These are phyloP conservation scores for Leccinum subtestaceum DNA, from an alignment of 768 basidiomycete species.

Conservation along the genomic window DNA sequence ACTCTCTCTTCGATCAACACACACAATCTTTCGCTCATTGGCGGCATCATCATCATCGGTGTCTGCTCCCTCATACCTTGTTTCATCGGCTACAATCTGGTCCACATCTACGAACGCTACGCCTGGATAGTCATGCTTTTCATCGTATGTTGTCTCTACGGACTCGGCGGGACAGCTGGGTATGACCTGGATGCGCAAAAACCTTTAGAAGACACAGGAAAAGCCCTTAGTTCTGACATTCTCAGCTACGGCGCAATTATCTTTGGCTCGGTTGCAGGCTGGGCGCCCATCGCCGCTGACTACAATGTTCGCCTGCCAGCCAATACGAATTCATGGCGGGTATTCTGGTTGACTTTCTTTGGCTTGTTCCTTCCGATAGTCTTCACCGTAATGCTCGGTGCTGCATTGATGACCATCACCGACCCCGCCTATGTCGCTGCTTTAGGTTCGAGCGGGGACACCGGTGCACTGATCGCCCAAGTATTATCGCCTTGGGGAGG, in stretches of 20 bases:
- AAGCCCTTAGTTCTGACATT: constrained; percentile 44
- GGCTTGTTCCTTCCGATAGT: constrained; percentile 48
- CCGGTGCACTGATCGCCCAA: constrained; percentile 43
- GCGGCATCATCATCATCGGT: constrained; percentile 47
- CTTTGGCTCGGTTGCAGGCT: constrained; percentile 47
- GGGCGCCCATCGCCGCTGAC: constrained; percentile 54
- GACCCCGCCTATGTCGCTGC: constrained; percentile 39
- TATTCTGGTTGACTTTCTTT: constrained; percentile 50
- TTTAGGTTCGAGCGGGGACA: constrained; percentile 36
- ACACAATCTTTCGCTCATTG: constrained; percentile 43
- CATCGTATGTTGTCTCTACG: constrained; percentile 51
- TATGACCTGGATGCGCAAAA: constrained; percentile 45
- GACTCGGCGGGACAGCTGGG: constrained; percentile 46
- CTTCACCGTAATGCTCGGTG: constrained; percentile 38
- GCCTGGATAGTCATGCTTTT: constrained; percentile 49
- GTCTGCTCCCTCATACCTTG: constrained; percentile 43
- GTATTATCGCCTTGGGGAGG: constrained; percentile 45
- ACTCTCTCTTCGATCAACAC: constrained; percentile 46
- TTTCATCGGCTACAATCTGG: constrained; percentile 45
- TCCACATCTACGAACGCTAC: constrained; percentile 52
- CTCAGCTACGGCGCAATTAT: constrained; percentile 52
- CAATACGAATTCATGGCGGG: constrained; percentile 38
- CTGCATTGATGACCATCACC: constrained; percentile 42
- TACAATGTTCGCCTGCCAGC: constrained; percentile 51
- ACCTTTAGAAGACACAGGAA: constrained; percentile 41